phyloP scores from a whole-genome alignment of 495 filamentous ascomycete genomes.

The Neurospora hispaniola region DNA sequence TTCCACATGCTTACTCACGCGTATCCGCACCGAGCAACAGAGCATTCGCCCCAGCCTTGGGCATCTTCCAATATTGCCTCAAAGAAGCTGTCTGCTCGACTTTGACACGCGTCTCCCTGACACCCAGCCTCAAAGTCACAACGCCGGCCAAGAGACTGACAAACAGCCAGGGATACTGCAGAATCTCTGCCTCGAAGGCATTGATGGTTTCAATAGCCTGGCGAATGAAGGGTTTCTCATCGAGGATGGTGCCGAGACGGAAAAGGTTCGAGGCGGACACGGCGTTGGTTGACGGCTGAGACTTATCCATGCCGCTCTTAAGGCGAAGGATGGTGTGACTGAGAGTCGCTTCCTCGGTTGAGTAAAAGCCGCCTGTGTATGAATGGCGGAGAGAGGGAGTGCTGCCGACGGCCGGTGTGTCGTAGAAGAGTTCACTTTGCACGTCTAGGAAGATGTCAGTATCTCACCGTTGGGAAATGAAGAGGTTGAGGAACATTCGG shows the following conservation, averaged over 20 bases:
- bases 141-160: conserved; percentile 66
- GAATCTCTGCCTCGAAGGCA: conserved; percentile 80
- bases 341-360: conserved; percentile 52
- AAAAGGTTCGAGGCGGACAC: conserved; percentile 74
- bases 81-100: not conserved
- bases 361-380: conserved; percentile 69
- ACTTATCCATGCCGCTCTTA: conserved; percentile 88
- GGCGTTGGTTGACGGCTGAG: conserved; percentile 81
- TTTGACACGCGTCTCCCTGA: conserved; percentile 5
- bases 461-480: conserved; percentile 18
- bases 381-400: conserved; percentile 30
- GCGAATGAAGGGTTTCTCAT: conserved; percentile 49
- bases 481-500: not conserved
- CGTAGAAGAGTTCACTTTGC: conserved; percentile 61
- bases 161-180: conserved; percentile 88
- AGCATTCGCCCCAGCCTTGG: not conserved
- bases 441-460: conserved; percentile 36
- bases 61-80: not conserved
- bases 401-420: conserved; percentile 22
- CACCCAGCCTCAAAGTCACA: conserved; percentile 53
- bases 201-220: conserved; percentile 63
- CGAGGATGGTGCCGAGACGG: conserved; percentile 61
- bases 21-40: not conserved
- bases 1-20: not conserved
- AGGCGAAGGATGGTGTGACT: conserved; percentile 73